Evolutionary conservation across 225 moss, liverwort and hornwort species (phyloP), one percentile per base, ranked within the genome.

Genomic region (Sphagnum tenellum): DNA sequence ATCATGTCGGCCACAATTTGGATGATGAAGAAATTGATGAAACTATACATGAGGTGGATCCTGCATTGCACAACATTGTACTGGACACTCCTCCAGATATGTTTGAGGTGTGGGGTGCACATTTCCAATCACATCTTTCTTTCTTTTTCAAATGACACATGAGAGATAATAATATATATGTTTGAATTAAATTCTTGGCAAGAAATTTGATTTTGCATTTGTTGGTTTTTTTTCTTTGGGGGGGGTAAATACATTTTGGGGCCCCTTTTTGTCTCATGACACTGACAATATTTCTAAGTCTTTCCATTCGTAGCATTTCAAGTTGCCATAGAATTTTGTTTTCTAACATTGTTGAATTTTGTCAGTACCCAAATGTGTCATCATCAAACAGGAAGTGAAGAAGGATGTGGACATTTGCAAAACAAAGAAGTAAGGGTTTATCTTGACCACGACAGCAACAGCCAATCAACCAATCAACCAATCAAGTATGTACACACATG

Each of bases 391-490:
- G 80, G 94, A 94, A 65, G 88, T 79, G 52, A 60, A 52, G 71
- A 86, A 81, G 52, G 66, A 73, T 65, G 29, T 76, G 9, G 65
- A 64, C 29, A 1, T 29, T 29, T 29, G 29, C 29, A 29, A 8
- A 63, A 53, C 8, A 49, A 46, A 56, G 65, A 71, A 49, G 59
- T 67, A 47, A 14, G 52, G 10, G 61, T 3, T 29, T 67, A 79
- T 45, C 81, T 90, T 57, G 94, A 94, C 1, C 29, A 29, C 74
- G 88, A 90, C 53, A 88, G 80, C 54, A 90, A 94, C 78, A 94
- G 90, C 76, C 82, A 84, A 61, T 94, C 94, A 45, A 85, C 90
- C 71, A 94, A 86, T 60, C 88, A 47, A 77, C 72, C 29, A 29
- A 29, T 29, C 29, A 29, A 29, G 29, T 29, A 29, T 29, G 29